These are phyloP conservation scores for Polytrichum formosum DNA, from an alignment of 225 moss, liverwort and hornwort species.

Conservation along the genomic window DNA sequence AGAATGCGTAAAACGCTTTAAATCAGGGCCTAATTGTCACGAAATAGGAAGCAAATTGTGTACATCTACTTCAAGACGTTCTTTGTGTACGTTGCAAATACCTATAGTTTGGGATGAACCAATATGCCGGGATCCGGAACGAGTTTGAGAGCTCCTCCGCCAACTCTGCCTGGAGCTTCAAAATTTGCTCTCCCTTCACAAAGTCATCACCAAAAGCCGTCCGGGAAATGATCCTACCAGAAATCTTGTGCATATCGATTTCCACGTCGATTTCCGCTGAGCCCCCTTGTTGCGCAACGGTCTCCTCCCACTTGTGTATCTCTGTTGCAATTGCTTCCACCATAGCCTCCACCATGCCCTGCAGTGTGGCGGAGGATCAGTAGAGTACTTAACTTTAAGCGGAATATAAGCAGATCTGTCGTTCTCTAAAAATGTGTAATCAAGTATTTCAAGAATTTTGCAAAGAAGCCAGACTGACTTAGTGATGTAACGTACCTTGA, in stretches of 20 bases:
- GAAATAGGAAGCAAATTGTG: too few species aligned
- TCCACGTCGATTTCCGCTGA: slow-evolving; percentile 29
- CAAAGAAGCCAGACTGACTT: too few species aligned
- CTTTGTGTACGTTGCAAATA: too few species aligned
- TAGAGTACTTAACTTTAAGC: too few species aligned
- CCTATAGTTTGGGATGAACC: slow-evolving; percentile 21
- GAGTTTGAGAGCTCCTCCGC: slow-evolving; percentile 1
- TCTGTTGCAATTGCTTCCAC: slow-evolving; percentile 17
- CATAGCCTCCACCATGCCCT: slow-evolving; percentile 51
- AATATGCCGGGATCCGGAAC: not conserved
- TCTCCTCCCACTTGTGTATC: slow-evolving; percentile 31
- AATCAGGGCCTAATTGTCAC: too few species aligned
- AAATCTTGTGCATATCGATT: slow-evolving; percentile 14
- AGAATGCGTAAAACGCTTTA: too few species aligned
- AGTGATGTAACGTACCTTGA: slow-evolving; percentile 28
- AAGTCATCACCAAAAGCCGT: slow-evolving; percentile 42
- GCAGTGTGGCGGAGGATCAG: not conserved
- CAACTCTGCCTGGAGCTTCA: slow-evolving; percentile 20
- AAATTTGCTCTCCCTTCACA: slow-evolving; percentile 32
- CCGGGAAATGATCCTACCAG: slow-evolving; percentile 30
- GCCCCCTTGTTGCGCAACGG: slow-evolving; percentile 22
- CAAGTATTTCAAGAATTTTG: not conserved
- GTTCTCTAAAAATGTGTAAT: not conserved
- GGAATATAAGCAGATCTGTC: too few species aligned
- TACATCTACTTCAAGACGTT: too few species aligned